These are phyloP conservation scores for Nicotiana noctiflora DNA, from an alignment of 257 asterid species.

Conservation along the genomic window DNA sequence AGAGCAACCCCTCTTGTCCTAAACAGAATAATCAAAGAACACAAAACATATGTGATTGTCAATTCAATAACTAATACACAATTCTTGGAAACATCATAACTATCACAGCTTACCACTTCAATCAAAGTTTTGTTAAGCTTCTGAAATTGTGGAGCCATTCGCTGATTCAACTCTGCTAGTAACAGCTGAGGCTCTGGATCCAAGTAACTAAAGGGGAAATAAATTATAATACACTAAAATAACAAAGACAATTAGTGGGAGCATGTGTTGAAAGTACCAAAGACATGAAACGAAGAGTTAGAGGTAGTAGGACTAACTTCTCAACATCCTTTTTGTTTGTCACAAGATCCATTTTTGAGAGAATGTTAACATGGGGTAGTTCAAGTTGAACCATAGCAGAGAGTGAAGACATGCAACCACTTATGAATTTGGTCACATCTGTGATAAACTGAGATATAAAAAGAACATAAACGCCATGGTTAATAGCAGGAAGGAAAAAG, in stretches of 20 bases:
- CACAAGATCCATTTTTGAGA: slow-evolving; percentile 98
- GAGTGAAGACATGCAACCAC: slow-evolving; percentile 98
- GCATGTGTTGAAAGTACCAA: not conserved
- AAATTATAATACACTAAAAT: slow-evolving; percentile 8
- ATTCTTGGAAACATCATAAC: not conserved
- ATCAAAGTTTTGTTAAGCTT: slow-evolving; percentile 81
- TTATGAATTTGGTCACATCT: slow-evolving; percentile 95
- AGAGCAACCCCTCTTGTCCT: too few species aligned
- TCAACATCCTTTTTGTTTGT: slow-evolving; percentile 84
- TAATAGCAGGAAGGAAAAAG: not conserved
- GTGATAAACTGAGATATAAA: slow-evolving; percentile 61
- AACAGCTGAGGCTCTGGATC: slow-evolving; percentile 73
- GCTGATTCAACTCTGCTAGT: slow-evolving; percentile 76
- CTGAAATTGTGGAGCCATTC: slow-evolving; percentile 84
- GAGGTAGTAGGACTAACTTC: slow-evolving; percentile 44
- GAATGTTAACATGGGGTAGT: slow-evolving; percentile 91
- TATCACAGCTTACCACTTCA: slow-evolving; percentile 54
- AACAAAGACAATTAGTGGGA: not conserved
- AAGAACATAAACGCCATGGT: slow-evolving; percentile 8
- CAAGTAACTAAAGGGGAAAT: slow-evolving; percentile 48
- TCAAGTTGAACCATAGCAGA: slow-evolving; percentile 98
- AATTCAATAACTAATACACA: not conserved
- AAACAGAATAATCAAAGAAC: not conserved
- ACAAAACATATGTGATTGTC: not conserved
- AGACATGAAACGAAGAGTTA: not conserved